A percentile compares a stretch with the other conserved stretches of the same genome.
These are phyloP conservation scores for Clonostachys sp. DNA, from an alignment of 2,329 filamentous ascomycete species.

Conservation along the genomic window DNA sequence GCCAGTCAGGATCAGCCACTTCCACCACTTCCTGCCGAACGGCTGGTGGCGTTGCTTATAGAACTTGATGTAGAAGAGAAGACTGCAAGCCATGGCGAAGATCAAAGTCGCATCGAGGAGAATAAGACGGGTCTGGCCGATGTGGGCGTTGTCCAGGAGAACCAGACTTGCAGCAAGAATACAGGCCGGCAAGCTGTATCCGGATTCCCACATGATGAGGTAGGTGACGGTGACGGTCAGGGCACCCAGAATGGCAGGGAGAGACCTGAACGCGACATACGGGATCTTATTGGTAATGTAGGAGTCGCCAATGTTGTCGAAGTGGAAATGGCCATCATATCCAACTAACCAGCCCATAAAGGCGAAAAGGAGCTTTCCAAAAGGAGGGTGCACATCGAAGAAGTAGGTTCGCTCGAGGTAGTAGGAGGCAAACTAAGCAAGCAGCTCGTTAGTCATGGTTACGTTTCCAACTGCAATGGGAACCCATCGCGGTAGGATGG, in stretches of 20 bases:
- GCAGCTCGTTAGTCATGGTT: not conserved
- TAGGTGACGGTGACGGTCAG: conserved; percentile 93
- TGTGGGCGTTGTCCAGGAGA: conserved; percentile 95
- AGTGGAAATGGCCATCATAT: conserved; percentile 95
- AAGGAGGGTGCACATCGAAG: conserved; percentile 98
- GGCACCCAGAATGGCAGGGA: conserved; percentile 88
- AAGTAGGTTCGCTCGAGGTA: conserved; percentile 98
- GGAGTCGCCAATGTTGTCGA: conserved; percentile 98
- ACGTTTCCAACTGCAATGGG: not conserved
- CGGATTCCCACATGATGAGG: conserved; percentile 99
- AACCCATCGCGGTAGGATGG: not conserved
- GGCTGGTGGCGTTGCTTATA: conserved; percentile 90
- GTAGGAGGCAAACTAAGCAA: conserved; percentile 62
- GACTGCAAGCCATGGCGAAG: conserved; percentile 91
- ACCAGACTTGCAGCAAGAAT: conserved; percentile 80
- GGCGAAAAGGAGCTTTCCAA: conserved; percentile 96
- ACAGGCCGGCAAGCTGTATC: conserved; percentile 91
- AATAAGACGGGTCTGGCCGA: conserved; percentile 93
- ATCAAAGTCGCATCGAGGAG: conserved; percentile 91
- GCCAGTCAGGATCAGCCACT: conserved; percentile 94
- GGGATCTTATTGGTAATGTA: conserved; percentile 97
- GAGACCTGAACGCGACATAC: conserved; percentile 90
- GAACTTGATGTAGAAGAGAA: conserved; percentile 93
- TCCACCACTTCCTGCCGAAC: conserved; percentile 98
- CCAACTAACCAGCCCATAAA: conserved; percentile 96